Evolutionary conservation across 148 eudicot genomes (phyloP).

Genomic region (Cornus suecica): DNA sequence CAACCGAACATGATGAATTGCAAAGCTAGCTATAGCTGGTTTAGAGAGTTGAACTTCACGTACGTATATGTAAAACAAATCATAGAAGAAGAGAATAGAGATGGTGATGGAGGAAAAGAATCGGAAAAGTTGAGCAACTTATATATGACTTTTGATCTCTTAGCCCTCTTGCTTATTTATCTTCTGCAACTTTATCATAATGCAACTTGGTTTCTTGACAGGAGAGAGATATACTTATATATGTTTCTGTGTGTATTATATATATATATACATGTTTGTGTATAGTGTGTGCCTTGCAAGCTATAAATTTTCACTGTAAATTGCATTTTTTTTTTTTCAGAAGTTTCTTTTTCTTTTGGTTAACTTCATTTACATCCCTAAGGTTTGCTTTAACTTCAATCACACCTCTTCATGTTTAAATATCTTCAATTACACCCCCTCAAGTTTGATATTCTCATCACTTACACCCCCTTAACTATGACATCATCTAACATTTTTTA

Average conservation of each 20-base stretch:
- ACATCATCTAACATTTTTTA: no score
- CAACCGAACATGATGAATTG: conserved; percentile 30
- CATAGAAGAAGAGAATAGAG: background rate
- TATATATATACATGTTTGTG: no score
- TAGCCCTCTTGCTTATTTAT: background rate
- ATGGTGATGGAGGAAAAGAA: background rate
- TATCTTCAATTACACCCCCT: no score
- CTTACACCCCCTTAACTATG: no score
- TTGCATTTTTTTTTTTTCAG: background rate
- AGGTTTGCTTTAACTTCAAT: no score
- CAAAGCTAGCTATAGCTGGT: background rate
- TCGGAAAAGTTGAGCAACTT: conserved; percentile 1
- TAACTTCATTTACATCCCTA: no score
- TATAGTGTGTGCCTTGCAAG: background rate
- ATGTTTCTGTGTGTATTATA: background rate
- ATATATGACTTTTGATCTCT: background rate
- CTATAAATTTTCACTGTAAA: background rate
- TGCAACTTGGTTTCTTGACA: conserved; percentile 5
- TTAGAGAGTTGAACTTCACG: background rate
- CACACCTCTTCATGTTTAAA: no score
- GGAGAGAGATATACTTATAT: background rate
- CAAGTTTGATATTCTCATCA: no score
- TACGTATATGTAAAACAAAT: background rate
- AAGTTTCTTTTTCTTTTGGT: no score
- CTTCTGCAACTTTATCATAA: background rate